phyloP scores from a whole-genome alignment of 2,329 filamentous ascomycete genomes.

The Fusarium robinianum region DNA sequence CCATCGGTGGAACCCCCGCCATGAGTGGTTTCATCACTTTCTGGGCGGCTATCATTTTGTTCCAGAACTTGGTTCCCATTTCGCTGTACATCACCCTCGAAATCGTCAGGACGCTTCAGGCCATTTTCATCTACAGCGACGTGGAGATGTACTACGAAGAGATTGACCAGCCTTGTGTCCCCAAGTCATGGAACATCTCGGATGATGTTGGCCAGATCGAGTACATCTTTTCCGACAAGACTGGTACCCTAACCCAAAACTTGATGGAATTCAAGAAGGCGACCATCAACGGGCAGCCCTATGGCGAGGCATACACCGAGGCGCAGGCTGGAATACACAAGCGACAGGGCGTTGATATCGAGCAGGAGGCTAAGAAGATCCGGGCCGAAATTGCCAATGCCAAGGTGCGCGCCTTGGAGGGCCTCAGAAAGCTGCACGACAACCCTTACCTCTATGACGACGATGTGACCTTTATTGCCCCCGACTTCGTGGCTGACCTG shows the following conservation, averaged over 20 bases:
- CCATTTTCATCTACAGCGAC: constrained; percentile 97
- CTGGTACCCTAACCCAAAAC: constrained; percentile 93
- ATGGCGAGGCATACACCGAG: constrained; percentile 97
- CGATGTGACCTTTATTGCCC: constrained; percentile 87
- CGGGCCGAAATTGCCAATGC: constrained; percentile 78
- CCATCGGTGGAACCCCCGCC: constrained; percentile 73
- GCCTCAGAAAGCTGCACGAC: constrained; percentile 76
- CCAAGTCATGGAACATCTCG: constrained; percentile 98
- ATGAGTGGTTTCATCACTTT: constrained; percentile 95
- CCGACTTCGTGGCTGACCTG: constrained; percentile 85
- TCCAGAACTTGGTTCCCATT: constrained; percentile 98
- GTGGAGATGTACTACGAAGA: constrained; percentile 95
- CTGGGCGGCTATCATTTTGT: constrained; percentile 91
- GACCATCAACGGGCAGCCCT: constrained; percentile 92
- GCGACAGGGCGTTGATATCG: constrained; percentile 83
- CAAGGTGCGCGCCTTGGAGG: constrained; percentile 71
- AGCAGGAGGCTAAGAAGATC: constrained; percentile 74
- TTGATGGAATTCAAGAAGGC: constrained; percentile 99
- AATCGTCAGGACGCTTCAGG: constrained; percentile 90
- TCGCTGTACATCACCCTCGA: constrained; percentile 97
- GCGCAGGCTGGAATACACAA: constrained; percentile 96
- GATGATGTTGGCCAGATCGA: constrained; percentile 98
- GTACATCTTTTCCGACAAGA: constrained; percentile 99
- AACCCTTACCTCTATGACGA: constrained; percentile 93
- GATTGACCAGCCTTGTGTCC: constrained; percentile 92